A percentile compares a stretch with the other conserved stretches of the same genome.
Conservation (phyloP, 441 rosid species). For the Adansonia rubrostipa region DNA sequence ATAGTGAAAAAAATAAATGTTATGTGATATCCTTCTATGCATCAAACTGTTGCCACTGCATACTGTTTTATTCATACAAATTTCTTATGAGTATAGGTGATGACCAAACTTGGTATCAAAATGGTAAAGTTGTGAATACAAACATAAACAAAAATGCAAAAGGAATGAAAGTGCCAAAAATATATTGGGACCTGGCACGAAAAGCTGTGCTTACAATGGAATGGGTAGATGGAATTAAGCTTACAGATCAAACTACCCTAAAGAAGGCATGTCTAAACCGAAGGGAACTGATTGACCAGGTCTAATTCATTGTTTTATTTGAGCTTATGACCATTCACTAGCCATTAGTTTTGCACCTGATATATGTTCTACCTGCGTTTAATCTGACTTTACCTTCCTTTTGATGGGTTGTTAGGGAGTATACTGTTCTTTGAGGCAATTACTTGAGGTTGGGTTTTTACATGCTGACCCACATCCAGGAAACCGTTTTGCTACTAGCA, state of each 20-base stretch:
- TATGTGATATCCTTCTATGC: background rate
- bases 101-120: slow-evolving; percentile 40
- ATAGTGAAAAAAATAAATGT: background rate
- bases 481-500: slow-evolving; percentile 82
- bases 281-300: slow-evolving; percentile 89
- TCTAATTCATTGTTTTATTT: slow-evolving; percentile 31
- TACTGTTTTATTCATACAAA: background rate
- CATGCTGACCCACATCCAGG: slow-evolving; percentile 99
- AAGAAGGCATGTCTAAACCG: slow-evolving; percentile 67
- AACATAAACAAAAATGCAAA: slow-evolving; percentile 43
- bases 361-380: slow-evolving; percentile 9
- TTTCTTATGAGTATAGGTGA: slow-evolving; percentile 43
- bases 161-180: slow-evolving; percentile 87
- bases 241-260: slow-evolving; percentile 75
- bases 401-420: slow-evolving; percentile 62
- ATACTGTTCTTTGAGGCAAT: slow-evolving; percentile 91
- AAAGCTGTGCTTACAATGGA: slow-evolving; percentile 96
- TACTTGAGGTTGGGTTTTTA: slow-evolving; percentile 97
- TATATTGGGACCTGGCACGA: slow-evolving; percentile 83
- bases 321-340: background rate
- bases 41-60: background rate
- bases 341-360: slow-evolving; percentile 6
- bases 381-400: slow-evolving; percentile 19
- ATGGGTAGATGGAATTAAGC: slow-evolving; percentile 97
- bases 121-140: slow-evolving; percentile 38